Evolutionary conservation across 371 early-diverging fungal species (phyloP), one percentile per base, ranked within the genome.

Genomic region (Saksenaea oblongispora): DNA sequence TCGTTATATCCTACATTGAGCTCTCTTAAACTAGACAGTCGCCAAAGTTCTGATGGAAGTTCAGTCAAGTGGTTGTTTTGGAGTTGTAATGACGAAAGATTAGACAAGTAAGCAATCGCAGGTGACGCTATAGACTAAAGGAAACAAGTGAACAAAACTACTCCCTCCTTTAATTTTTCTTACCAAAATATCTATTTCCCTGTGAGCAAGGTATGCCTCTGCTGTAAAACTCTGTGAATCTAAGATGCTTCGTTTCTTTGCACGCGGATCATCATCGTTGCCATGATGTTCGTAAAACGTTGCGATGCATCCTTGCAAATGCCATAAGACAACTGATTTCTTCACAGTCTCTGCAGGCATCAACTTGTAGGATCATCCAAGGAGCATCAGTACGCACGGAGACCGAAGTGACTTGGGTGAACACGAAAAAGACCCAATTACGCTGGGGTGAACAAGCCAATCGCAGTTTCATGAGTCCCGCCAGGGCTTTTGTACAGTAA

Each of bases 1-100:
- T 89, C 81, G 74, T 99, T 99, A 28, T 91, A 87, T n/a, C 93
- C 93, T 0, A 93, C 76, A 75, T 98, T 95, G 18, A 96, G 81
- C 51, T 89, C 78, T 24, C 76, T 82, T 53, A 98, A 76, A 28
- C 74, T 76, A 31, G 76, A 61, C 34, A 97, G 76, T 34, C 87
- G 77, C 62, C 88, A 78, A 37, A 97, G 87, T 44, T 91, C 92
- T 8, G 82, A 72, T 0, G 97, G 92, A 14, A 98, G 63, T 15
- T 76, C 79, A 18, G 84, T 75, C 22, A 98, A 80, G 59, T 89
- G 80, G 81, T 98, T 98, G 81, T 95, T 91, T 72, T 94, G 93
- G 41, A 98, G 78, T 67, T 92, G 91, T 2, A 98, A 86, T n/a
- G 85, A 87, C 22, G 94, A 90, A 58, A 98, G 76, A 69, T 60